Evolutionary conservation across 2,329 filamentous ascomycete species (phyloP).

Genomic region (Trichoderma sp.): DNA sequence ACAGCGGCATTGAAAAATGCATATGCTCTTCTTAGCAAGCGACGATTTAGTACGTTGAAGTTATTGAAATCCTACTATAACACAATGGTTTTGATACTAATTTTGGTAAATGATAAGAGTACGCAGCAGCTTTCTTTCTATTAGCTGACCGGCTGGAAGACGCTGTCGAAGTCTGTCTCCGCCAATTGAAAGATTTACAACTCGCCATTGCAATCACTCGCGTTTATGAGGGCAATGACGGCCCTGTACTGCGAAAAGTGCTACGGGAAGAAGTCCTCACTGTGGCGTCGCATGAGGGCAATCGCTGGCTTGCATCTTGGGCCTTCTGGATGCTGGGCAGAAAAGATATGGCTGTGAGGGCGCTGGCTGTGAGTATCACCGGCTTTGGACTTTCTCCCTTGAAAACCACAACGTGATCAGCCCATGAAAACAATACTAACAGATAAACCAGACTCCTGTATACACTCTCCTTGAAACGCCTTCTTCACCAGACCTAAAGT

Average conservation of each 20-base stretch:
- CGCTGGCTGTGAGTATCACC: conserved; percentile 66
- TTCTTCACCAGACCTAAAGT: conserved; percentile 67
- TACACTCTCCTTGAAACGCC: conserved; percentile 71
- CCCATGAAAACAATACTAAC: not conserved
- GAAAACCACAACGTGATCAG: not conserved
- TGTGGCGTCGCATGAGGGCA: conserved; percentile 75
- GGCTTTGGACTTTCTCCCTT: not conserved
- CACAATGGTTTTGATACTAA: not conserved
- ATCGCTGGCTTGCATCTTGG: conserved; percentile 95
- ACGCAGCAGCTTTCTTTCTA: conserved; percentile 94
- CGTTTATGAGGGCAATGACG: conserved; percentile 84
- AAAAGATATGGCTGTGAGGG: conserved; percentile 79
- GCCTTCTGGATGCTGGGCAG: conserved; percentile 88
- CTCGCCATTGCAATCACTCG: conserved; percentile 85
- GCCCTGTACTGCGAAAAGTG: conserved; percentile 70
- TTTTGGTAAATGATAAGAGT: conserved; percentile 60
- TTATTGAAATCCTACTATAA: not conserved
- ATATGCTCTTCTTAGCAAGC: conserved; percentile 88
- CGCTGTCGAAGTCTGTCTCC: conserved; percentile 82
- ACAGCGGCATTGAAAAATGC: conserved; percentile 93
- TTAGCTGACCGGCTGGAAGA: conserved; percentile 82
- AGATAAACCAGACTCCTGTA: conserved; percentile 66
- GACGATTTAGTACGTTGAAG: conserved; percentile 69
- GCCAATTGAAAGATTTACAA: conserved; percentile 85
- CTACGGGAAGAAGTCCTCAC: conserved; percentile 79